Percentiles rank a stretch among this genome's conserved stretches.
These are phyloP conservation scores for Esteya vermicola DNA, from an alignment of 2,329 filamentous ascomycete genomes.

Conservation along the genomic window DNA sequence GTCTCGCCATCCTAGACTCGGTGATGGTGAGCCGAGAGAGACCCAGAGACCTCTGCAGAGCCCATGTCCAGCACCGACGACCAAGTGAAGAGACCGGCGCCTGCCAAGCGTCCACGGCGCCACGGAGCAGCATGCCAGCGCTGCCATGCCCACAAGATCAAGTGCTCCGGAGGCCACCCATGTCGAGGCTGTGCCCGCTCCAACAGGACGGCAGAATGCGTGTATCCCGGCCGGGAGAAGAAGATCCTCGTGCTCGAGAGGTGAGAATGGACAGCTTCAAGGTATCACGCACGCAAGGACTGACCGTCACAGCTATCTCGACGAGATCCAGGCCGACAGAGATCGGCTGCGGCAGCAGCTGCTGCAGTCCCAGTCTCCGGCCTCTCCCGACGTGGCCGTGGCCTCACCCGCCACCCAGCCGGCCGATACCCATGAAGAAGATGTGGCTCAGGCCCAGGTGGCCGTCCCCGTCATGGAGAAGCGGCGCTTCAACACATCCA, in stretches of 20 bases:
- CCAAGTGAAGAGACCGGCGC: not conserved
- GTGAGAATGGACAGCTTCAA: not conserved
- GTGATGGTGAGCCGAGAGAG: too few relatives aligned
- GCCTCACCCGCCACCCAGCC: not conserved
- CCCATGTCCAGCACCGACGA: not conserved
- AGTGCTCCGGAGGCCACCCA: not conserved
- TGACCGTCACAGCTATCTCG: not conserved
- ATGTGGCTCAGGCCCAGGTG: not conserved
- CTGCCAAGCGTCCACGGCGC: not conserved
- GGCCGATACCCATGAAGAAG: not conserved
- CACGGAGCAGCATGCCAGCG: not conserved
- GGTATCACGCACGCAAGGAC: not conserved
- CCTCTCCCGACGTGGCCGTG: not conserved
- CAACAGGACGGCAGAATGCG: not conserved
- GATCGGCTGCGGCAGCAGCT: not conserved
- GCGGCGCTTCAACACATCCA: not conserved
- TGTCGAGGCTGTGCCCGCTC: not conserved
- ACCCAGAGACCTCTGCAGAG: too few relatives aligned
- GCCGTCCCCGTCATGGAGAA: slow-evolving; percentile 1
- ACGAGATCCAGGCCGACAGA: not conserved
- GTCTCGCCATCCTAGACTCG: too few relatives aligned
- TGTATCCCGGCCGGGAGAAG: not conserved
- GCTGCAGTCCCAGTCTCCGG: not conserved
- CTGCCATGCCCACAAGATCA: slow-evolving; percentile 2
- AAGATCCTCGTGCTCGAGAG: not conserved